phyloP scores from a whole-genome alignment of 768 basidiomycete species.

The Hortiboletus campestris region DNA sequence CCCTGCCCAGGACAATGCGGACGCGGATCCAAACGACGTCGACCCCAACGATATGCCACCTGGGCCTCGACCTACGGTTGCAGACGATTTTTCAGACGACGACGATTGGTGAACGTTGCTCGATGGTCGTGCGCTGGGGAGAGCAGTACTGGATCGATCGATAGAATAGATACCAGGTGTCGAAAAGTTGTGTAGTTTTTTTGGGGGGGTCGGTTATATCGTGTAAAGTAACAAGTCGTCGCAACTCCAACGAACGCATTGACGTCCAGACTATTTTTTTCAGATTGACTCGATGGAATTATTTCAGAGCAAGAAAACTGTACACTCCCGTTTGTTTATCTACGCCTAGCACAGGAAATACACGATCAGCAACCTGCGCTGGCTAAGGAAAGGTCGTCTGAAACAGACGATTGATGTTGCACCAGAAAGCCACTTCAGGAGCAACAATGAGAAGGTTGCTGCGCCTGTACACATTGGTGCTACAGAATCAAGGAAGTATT shows the following conservation, averaged over 20 bases:
- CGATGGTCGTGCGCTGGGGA: background rate
- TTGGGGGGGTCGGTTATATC: background rate
- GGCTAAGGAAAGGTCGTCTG: constrained; percentile 7
- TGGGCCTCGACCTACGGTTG: constrained; percentile 2
- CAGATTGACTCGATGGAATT: background rate
- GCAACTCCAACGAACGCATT: too few species aligned
- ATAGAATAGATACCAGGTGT: background rate
- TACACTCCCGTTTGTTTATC: constrained; percentile 11
- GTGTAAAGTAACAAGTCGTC: too few species aligned
- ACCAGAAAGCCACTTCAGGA: constrained; percentile 34
- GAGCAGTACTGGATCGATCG: background rate
- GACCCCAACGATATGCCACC: constrained; percentile 12
- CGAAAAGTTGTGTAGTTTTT: background rate
- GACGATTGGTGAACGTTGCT: constrained; percentile 24
- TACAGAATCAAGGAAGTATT: background rate
- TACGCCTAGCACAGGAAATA: constrained; percentile 6
- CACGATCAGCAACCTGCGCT: background rate
- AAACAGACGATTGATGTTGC: constrained; percentile 19
- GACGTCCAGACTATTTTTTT: background rate
- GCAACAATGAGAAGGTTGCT: constrained; percentile 27
- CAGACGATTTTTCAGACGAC: constrained; percentile 28
- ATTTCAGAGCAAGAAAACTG: background rate
- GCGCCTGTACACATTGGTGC: constrained; percentile 35
- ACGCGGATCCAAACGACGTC: constrained; percentile 13
- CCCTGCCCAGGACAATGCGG: background rate